These are phyloP conservation scores for Phlebopus sp. DNA, from an alignment of 1,284 basidiomycete species.

Conservation along the genomic window DNA sequence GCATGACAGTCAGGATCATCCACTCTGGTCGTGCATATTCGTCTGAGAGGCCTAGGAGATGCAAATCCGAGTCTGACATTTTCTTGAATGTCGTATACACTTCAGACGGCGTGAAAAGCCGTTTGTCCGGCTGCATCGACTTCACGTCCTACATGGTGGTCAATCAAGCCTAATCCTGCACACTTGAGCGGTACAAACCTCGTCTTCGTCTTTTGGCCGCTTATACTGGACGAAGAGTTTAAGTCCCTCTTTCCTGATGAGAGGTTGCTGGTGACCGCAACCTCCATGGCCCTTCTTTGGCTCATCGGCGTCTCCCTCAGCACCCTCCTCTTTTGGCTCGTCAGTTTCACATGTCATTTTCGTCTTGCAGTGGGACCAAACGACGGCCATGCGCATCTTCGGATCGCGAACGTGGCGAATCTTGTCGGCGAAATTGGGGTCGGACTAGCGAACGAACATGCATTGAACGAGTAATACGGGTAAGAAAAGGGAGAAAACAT, in stretches of 20 bases:
- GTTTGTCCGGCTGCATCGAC: conserved; percentile 86
- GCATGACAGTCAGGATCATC: conserved; percentile 99
- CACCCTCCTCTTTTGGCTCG: conserved; percentile 82
- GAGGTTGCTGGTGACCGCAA: conserved; percentile 91
- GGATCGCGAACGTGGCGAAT: conserved; percentile 84
- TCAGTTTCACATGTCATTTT: conserved; percentile 87
- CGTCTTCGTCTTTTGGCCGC: conserved; percentile 89
- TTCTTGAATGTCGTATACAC: conserved; percentile 92
- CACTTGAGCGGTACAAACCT: conserved; percentile 53
- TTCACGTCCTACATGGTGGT: conserved; percentile 64
- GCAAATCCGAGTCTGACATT: conserved; percentile 89
- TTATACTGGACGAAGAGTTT: conserved; percentile 98
- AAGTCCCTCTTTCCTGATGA: conserved; percentile 91
- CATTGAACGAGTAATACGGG: conserved; percentile 22
- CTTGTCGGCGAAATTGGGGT: conserved; percentile 79
- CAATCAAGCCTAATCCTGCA: conserved; percentile 1
- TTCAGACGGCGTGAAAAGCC: conserved; percentile 84
- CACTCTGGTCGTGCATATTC: conserved; percentile 97
- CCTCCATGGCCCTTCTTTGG: conserved; percentile 90
- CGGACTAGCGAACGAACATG: conserved; percentile 58
- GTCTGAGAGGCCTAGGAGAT: conserved; percentile 89
- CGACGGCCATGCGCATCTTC: conserved; percentile 84
- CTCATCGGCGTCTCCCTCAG: conserved; percentile 70
- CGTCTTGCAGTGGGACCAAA: conserved; percentile 84
- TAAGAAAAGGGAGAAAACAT: conserved; percentile 34